Percentiles rank a stretch among this genome's conserved stretches.
Conservation (phyloP, 495 filamentous ascomycete species). For the Annulohypoxylon bovei region DNA sequence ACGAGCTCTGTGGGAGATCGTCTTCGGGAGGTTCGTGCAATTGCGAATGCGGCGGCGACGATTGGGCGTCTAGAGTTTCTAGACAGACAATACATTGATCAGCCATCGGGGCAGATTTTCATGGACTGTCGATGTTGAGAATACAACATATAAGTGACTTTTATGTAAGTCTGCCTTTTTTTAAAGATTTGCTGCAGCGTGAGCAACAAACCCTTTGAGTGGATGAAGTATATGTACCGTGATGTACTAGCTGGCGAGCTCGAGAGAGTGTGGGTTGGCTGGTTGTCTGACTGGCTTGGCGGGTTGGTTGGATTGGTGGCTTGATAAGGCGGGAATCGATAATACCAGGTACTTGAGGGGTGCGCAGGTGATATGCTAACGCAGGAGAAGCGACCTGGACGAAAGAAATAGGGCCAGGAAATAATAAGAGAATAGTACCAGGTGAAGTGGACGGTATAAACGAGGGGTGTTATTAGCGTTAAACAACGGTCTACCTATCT, state of each 20-base stretch:
- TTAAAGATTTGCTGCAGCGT: conserved; percentile 25
- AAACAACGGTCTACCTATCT: background rate
- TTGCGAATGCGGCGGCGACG: conserved; percentile 38
- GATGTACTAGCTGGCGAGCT: conserved; percentile 2
- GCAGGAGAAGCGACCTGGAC: background rate
- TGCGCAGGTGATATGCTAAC: background rate
- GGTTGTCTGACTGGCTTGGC: background rate
- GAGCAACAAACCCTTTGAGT: conserved; percentile 31
- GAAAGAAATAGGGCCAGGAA: background rate
- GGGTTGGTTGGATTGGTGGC: background rate
- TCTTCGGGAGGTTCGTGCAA: conserved; percentile 27
- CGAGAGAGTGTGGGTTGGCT: background rate
- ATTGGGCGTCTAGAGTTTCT: conserved; percentile 76
- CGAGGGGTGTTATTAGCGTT: background rate
- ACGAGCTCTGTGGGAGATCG: conserved; percentile 16
- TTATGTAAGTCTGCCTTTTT: conserved; percentile 37
- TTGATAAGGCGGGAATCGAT: conserved; percentile 30
- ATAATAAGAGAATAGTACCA: background rate
- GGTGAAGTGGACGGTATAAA: background rate
- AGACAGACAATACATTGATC: conserved; percentile 97
- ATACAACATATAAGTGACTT: conserved; percentile 51
- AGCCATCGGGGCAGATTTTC: conserved; percentile 68
- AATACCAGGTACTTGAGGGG: background rate
- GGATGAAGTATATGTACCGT: conserved; percentile 28
- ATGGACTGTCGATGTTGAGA: conserved; percentile 44